These are phyloP conservation scores for Solioccasus polychromus DNA, from an alignment of 768 basidiomycete species.

Conservation along the genomic window DNA sequence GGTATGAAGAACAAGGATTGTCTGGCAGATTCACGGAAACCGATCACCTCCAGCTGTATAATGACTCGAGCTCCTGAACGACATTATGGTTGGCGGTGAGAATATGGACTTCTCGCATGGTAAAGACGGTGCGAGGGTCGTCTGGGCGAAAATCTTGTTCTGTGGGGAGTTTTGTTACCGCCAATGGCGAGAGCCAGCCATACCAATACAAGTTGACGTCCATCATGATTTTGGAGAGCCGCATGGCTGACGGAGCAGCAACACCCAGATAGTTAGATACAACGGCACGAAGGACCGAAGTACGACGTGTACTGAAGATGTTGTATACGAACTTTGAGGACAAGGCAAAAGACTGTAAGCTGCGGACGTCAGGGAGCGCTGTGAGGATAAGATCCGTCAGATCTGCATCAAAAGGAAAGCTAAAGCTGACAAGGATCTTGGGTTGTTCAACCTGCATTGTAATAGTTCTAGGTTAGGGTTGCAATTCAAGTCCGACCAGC, in stretches of 20 bases:
- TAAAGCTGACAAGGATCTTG: neutral
- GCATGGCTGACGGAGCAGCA: constrained; percentile 5
- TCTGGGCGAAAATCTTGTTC: constrained; percentile 7
- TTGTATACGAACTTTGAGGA: constrained; percentile 17
- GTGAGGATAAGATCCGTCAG: constrained; percentile 13
- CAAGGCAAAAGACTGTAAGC: constrained; percentile 10
- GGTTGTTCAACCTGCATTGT: neutral
- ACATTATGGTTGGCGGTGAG: constrained; percentile 19
- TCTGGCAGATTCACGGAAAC: neutral
- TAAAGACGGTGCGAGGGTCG: neutral
- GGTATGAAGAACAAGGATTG: constrained; percentile 1
- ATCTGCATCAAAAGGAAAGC: constrained; percentile 11
- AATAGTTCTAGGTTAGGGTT: no score
- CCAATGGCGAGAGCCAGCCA: constrained; percentile 14
- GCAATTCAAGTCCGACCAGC: no score
- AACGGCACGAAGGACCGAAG: constrained; percentile 12
- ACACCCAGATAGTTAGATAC: constrained; percentile 16
- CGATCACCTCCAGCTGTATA: constrained; percentile 23
- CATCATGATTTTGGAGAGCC: constrained; percentile 16
- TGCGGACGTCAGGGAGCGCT: constrained; percentile 8
- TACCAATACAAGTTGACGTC: constrained; percentile 14
- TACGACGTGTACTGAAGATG: constrained; percentile 10
- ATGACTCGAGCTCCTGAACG: constrained; percentile 12
- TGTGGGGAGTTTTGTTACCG: constrained; percentile 9
- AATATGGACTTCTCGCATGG: constrained; percentile 8